Evolutionary conservation across 129 eudicot species (phyloP), one percentile per base, ranked within the genome.

Genomic region (carrot (Daucus carota)): DNA sequence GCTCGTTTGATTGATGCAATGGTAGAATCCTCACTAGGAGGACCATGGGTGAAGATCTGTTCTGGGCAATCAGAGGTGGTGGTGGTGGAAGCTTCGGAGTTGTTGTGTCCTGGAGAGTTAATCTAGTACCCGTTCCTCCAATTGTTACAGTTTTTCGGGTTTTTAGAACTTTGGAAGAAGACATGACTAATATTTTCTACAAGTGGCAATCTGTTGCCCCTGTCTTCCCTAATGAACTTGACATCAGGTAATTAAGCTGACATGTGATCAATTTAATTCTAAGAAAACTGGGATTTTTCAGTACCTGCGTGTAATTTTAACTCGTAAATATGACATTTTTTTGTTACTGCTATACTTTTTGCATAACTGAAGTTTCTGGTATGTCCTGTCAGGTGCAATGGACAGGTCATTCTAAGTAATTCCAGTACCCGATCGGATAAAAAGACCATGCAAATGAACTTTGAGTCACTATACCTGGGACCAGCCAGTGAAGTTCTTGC

Each of bases 181-280:
- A 29, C 22, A 31, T 62, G 38, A 62, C 69, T 11, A 62, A 62
- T 29, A 62, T 9, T 12, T 62, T 62, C 69, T 62, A 62, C 69
- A 62, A 62, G 36, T 62, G 69, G 69, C 69, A 62, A 62, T 62
- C 69, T 28, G 69, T 62, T 62, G 69, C 69, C 12, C 69, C 69
- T 14, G 18, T 12, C 36, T 62, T 62, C 3, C 69, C 69, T 26
- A 62, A 62, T 28, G 69, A 62, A 62, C 69, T 62, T 26, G 69
- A 62, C 69, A 62, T 62, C 69, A 62, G 63, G 63, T 54, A 50
- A 48, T 48, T 50, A 54, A n/a, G 63, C 29, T 52, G 3, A 28
- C 3, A 1, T 22, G 4, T 8, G 2, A 52, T 22, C 28, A 52
- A 22, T 52, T 24, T 24, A 2, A 22, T 52, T 13, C 40, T 36